These are phyloP conservation scores for Gentiana straminea DNA, from an alignment of 257 asterid genomes.

Conservation along the genomic window DNA sequence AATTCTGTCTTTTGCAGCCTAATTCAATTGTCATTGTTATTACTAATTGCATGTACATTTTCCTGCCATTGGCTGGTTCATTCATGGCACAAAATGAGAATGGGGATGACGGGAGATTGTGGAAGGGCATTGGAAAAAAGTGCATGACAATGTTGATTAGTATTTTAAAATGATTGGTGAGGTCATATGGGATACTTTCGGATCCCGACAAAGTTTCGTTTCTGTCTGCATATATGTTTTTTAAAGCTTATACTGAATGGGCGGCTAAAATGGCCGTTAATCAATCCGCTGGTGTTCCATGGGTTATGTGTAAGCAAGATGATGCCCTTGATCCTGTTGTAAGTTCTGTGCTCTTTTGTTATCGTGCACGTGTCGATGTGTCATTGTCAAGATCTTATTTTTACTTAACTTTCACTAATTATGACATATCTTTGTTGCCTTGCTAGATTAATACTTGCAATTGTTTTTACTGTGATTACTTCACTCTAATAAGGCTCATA, in stretches of 20 bases:
- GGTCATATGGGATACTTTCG: slow-evolving; percentile 82
- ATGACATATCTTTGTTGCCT: no score
- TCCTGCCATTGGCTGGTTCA: slow-evolving; percentile 62
- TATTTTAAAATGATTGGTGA: slow-evolving; percentile 88
- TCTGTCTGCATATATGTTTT: neutral
- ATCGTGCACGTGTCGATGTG: no score
- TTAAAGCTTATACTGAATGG: neutral
- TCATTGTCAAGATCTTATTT: no score
- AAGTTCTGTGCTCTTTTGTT: no score
- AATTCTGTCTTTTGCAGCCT: slow-evolving; percentile 1
- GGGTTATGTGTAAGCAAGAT: no score
- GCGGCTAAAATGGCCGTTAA: no score
- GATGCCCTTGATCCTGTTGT: no score
- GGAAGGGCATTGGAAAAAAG: slow-evolving; percentile 73
- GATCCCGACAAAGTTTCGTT: slow-evolving; percentile 66
- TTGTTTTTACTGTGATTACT: no score
- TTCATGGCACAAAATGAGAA: slow-evolving; percentile 54
- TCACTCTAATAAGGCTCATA: no score
- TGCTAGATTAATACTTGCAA: no score
- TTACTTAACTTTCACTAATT: no score
- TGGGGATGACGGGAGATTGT: slow-evolving; percentile 53
- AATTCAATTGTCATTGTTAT: slow-evolving; percentile 4
- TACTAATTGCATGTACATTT: slow-evolving; percentile 2
- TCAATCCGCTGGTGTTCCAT: no score
- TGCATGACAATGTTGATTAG: slow-evolving; percentile 77